Base-by-base conservation (phyloP, 192 early-diverging fungal genomes). In the Coemansia sp. region DNA sequence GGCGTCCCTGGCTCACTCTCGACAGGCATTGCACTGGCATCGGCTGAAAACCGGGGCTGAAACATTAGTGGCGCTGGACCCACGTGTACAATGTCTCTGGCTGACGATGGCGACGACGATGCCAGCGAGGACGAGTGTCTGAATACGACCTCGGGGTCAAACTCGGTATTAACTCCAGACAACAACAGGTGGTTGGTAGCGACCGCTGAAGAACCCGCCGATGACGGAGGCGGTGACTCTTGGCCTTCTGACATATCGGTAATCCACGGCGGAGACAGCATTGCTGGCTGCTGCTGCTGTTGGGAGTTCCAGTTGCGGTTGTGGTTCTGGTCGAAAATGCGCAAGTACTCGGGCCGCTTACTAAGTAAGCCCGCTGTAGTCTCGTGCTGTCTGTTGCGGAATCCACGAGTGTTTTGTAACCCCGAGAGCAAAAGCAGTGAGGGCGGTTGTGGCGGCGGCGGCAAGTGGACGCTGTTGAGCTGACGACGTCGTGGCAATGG, bases 131-230 rank as follows among this genome's bases (percentile, higher is more conserved):
- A 16, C 44, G 66, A 31, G 34, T 41, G 64, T 16, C 40, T 57
- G 38, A 80, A 80, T 5, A 75, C 62, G 15, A 53, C 73, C 66
- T 64, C 49, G 2, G 77, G 66, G 24, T 40, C 77, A 66, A 75
- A 75, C 44, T 63, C 78, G 8, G 70, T 53, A 12, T 68, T 66
- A 40, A 82, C 72, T 1, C 80, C 80, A 34, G 74, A 73, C 2
- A 82, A 69, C 52, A 76, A 57, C 65, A 82, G 65, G 47, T 82
- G 80, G 77, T 79, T 79, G 33, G 36, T 62, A 7, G 75, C 44
- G 46, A 31, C 27, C 12, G 53, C 53, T 5, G 53, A 57, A 9
- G 61, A 62, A 5, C n/a, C 61, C 18, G 38, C 61, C 20, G 61
- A 62, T 36, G 61, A 31, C 61, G 61, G 53, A 15, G 53, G 53